Evolutionary conservation across 2,329 filamentous ascomycete species (phyloP).

Genomic region (Orbilia oligospora): DNA sequence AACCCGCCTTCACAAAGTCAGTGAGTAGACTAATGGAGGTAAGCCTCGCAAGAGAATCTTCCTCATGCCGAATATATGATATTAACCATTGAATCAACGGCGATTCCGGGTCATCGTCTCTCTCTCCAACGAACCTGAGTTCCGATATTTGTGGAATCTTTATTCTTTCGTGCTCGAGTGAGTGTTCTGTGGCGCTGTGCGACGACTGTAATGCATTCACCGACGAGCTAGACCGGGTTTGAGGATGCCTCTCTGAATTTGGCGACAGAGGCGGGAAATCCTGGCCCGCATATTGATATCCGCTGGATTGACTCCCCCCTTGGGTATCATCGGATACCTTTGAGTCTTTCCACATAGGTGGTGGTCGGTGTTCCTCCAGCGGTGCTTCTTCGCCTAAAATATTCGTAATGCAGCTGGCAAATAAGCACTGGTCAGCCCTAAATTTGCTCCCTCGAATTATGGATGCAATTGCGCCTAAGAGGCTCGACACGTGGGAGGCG

Average conservation of each 20-base stretch:
- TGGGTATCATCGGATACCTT: slow-evolving; percentile 38
- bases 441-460: slow-evolving; percentile 80
- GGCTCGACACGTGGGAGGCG: slow-evolving; percentile 75
- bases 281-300: slow-evolving; percentile 48
- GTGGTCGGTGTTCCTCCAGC: slow-evolving; percentile 21
- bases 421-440: slow-evolving; percentile 79
- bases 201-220: slow-evolving; percentile 11
- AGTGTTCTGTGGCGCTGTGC: slow-evolving; percentile 28
- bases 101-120: slow-evolving; percentile 71
- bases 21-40: slow-evolving; percentile 79
- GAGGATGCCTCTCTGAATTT: slow-evolving; percentile 42
- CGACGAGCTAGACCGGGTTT: slow-evolving; percentile 28
- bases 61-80: slow-evolving; percentile 72
- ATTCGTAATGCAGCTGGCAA: slow-evolving; percentile 68
- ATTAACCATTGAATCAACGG: slow-evolving; percentile 82
- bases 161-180: slow-evolving; percentile 45
- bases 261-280: slow-evolving; percentile 57
- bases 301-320: slow-evolving; percentile 21
- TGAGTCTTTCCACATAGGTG: slow-evolving; percentile 45
- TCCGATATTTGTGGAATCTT: slow-evolving; percentile 49
- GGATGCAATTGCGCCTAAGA: slow-evolving; percentile 82
- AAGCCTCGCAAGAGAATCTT: slow-evolving; percentile 74
- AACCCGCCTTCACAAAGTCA: slow-evolving; percentile 77
- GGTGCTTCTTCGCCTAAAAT: slow-evolving; percentile 54
- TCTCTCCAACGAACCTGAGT: slow-evolving; percentile 53